phyloP scores from a whole-genome alignment of 1,139 yeast species.

The Yamadazyma oceani region DNA sequence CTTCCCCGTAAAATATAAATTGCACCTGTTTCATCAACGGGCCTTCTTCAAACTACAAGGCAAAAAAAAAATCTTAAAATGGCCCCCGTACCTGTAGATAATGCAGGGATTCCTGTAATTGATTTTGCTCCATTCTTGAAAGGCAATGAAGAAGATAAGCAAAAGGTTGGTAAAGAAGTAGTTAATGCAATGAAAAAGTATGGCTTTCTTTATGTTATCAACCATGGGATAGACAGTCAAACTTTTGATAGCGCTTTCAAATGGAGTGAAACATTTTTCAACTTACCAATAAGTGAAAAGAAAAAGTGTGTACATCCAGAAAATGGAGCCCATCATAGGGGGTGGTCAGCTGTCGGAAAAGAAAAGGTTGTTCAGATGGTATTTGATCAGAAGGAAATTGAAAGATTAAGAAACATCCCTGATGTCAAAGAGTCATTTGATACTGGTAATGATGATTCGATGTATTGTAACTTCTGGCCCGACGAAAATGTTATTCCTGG shows the following conservation, averaged over 20 bases:
- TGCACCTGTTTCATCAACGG: too few relatives aligned
- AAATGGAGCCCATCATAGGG: constrained; percentile 22
- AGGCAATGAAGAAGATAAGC: constrained; percentile 12
- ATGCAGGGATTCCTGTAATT: constrained; percentile 5
- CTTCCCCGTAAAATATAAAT: too few relatives aligned
- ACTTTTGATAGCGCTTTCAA: constrained; percentile 19
- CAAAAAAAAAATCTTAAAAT: not conserved
- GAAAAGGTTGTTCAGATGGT: constrained; percentile 27
- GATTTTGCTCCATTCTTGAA: constrained; percentile 11
- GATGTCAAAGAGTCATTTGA: constrained; percentile 27
- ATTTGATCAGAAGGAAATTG: constrained; percentile 17
- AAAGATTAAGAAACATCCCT: constrained; percentile 16
- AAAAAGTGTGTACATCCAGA: constrained; percentile 14
- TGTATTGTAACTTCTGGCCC: constrained; percentile 23
- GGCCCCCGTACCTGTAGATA: not conserved
- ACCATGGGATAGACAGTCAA: constrained; percentile 17
- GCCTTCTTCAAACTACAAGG: too few relatives aligned
- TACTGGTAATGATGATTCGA: constrained; percentile 19
- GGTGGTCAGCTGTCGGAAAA: constrained; percentile 22
- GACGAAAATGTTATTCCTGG: constrained; percentile 20
- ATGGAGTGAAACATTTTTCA: constrained; percentile 17
- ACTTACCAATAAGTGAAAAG: constrained; percentile 17
- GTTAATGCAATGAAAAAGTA: constrained; percentile 22
- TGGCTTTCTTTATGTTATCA: constrained; percentile 26
- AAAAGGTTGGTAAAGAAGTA: constrained; percentile 21